Percentiles rank a stretch among this genome's conserved stretches.
Evolutionary conservation across 345 rosid genomes (phyloP).

Genomic region (Hibiscus syriacus): DNA sequence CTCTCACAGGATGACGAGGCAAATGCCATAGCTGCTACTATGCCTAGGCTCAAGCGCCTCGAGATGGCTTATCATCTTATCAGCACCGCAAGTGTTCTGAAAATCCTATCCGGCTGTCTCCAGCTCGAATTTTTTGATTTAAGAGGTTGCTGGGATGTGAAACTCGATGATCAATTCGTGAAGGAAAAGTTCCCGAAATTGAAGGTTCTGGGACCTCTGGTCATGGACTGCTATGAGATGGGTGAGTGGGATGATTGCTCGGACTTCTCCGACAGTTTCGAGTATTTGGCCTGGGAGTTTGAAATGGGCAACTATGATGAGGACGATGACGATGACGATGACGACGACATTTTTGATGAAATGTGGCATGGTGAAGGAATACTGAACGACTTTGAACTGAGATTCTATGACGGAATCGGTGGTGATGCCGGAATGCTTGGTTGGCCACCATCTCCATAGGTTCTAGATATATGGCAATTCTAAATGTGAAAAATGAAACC

Average conservation of each 20-base stretch:
- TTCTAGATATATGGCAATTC: background rate
- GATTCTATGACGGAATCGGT: constrained; percentile 40
- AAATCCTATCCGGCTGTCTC: constrained; percentile 49
- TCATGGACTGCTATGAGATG: constrained; percentile 47
- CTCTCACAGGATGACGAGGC: constrained; percentile 68
- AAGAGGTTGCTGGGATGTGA: constrained; percentile 88
- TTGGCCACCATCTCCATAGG: constrained; percentile 54
- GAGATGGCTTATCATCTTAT: constrained; percentile 68
- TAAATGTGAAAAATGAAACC: background rate
- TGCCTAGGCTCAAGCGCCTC: constrained; percentile 72
- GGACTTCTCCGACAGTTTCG: constrained; percentile 60
- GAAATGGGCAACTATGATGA: constrained; percentile 39
- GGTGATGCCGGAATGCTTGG: constrained; percentile 32
- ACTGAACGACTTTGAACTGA: constrained; percentile 49
- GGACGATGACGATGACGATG: too few species aligned
- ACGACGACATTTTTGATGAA: constrained; percentile 32
- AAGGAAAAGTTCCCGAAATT: constrained; percentile 61
- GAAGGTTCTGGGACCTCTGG: constrained; percentile 63
- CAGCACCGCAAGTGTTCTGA: constrained; percentile 48
- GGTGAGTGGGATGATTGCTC: constrained; percentile 73
- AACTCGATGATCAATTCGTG: constrained; percentile 49
- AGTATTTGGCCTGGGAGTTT: constrained; percentile 67
- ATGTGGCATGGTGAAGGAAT: constrained; percentile 50
- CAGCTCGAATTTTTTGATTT: constrained; percentile 68
- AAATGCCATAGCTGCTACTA: constrained; percentile 59